Evolutionary conservation across 148 eudicot genomes (phyloP).

Genomic region (Chenopodium suecicum): DNA sequence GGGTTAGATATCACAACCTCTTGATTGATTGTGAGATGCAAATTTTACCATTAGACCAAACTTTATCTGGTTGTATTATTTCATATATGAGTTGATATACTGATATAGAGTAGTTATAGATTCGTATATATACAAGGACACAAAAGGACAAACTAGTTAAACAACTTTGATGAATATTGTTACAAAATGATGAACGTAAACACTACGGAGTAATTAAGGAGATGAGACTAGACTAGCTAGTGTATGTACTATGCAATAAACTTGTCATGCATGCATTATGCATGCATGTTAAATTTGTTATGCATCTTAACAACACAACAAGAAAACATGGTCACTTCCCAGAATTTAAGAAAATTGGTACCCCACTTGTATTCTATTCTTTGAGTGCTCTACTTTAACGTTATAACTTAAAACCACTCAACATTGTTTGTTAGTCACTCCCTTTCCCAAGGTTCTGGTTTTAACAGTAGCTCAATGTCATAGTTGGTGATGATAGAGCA

Average conservation of each 20-base stretch:
- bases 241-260: background rate
- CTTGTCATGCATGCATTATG: background rate
- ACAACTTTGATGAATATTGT: background rate
- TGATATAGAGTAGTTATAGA: no score
- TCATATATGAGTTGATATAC: no score
- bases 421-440: background rate
- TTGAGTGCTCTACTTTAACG: background rate
- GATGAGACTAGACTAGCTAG: background rate
- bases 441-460: slow-evolving; percentile 6
- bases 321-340: background rate
- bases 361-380: slow-evolving; percentile 10
- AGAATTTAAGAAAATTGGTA: background rate
- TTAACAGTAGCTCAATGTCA: background rate
- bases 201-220: no score
- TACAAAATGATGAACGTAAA: background rate
- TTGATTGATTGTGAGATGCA: no score
- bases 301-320: slow-evolving; percentile 2
- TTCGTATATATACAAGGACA: background rate
- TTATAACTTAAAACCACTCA: background rate
- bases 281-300: background rate
- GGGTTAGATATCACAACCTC: no score
- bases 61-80: no score
- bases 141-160: background rate
- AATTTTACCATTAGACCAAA: no score
- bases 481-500: background rate